Evolutionary conservation across 768 basidiomycete species (phyloP).

Genomic region (Inosperma sp.): DNA sequence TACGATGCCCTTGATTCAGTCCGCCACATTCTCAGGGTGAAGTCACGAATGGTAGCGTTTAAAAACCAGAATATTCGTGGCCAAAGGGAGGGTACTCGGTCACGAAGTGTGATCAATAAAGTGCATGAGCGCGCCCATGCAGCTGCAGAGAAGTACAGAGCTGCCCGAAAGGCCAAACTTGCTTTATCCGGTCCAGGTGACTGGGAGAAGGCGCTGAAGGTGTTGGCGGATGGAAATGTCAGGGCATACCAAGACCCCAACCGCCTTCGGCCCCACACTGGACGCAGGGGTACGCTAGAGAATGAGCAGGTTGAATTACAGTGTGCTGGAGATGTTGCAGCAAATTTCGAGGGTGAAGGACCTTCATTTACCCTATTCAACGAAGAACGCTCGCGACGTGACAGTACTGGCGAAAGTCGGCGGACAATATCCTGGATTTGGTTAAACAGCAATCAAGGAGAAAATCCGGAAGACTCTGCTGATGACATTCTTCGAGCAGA

Average conservation of each 20-base stretch:
- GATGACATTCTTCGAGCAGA: too few relatives aligned
- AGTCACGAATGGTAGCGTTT: too few relatives aligned
- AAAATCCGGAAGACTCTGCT: neutral
- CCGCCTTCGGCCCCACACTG: neutral
- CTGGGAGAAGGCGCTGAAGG: conserved; percentile 8
- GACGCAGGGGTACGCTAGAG: conserved; percentile 20
- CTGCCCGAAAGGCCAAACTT: conserved; percentile 8
- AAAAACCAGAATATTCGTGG: too few relatives aligned
- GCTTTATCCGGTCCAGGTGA: conserved; percentile 8
- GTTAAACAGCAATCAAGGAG: neutral
- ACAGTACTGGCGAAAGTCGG: conserved; percentile 7
- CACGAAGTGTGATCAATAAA: neutral
- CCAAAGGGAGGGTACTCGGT: too few relatives aligned
- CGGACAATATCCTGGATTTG: conserved; percentile 8
- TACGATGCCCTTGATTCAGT: conserved; percentile 9
- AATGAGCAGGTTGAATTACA: conserved; percentile 6
- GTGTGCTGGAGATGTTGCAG: neutral
- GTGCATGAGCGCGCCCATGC: conserved; percentile 1
- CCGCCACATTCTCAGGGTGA: conserved; percentile 6
- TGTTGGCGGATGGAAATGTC: conserved; percentile 5
- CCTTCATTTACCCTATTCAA: neutral
- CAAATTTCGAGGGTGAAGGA: neutral
- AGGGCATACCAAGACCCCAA: conserved; percentile 14
- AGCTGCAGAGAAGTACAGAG: conserved; percentile 7
- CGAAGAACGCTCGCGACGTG: neutral